Evolutionary conservation across 1,284 basidiomycete species (phyloP), one percentile per base, ranked within the genome.

Genomic region (Pseudozyma sp.): DNA sequence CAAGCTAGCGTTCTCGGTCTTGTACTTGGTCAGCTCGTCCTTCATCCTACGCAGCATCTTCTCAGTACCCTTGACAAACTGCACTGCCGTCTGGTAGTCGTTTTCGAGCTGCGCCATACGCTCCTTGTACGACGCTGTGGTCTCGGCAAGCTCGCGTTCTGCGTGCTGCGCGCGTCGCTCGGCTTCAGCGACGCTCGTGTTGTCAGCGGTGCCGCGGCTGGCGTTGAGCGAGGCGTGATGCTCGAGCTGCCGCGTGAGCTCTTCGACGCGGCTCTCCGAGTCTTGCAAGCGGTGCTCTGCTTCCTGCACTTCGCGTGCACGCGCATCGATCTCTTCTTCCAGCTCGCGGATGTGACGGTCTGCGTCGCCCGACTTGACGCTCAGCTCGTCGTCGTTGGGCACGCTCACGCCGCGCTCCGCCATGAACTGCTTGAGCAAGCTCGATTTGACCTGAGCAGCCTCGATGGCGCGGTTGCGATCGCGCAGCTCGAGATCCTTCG

Each of bases 11-110:
- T 84, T 84, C 66, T 82, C 82, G 31, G 74, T 76, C 65, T 82
- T 81, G 72, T 78, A 74, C 69, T 79, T 81, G 46, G 77, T 77
- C 50, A 81, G 84, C 84, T 82, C 82, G 85, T 86, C 87, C 85
- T 95, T 94, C 92, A 99, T 95, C 78, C 93, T 90, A 75, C 94
- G 91, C 87, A 98, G 92, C 91, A 99, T 96, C 87, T 97, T 98
- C 86, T 99, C 97, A 0, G 95, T 98, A 55, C 94, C 94, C 88
- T 94, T 95, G 82, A 84, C 83, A 47, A 81, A 84, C 56, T 93
- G 92, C 68, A 95, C 93, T 24, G 93, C 94, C 47, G 94, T 88
- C 83, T 96, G 92, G 85, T 98, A 97, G 84, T 98, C 95, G 75
- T 93, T 91, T 85, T 98, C 94, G 85, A 97, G 90, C 82, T 94